These are phyloP conservation scores for Fusarium compactum DNA, from an alignment of 2,329 filamentous ascomycete species.

Conservation along the genomic window DNA sequence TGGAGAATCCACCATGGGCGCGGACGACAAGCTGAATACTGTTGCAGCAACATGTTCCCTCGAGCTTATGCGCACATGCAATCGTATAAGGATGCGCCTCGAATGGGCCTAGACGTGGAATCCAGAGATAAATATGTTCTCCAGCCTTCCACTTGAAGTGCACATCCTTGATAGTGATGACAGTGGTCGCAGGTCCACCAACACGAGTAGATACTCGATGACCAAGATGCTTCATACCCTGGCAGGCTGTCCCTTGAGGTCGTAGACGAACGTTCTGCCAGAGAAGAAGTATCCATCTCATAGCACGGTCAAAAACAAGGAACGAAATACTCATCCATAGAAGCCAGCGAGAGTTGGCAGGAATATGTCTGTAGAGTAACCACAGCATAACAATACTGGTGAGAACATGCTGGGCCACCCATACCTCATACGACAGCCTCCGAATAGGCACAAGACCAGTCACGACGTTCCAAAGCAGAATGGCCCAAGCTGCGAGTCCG, in stretches of 20 bases:
- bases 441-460: slow-evolving; percentile 73
- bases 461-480: slow-evolving; percentile 74
- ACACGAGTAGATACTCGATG: slow-evolving; percentile 63
- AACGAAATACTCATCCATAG: slow-evolving; percentile 75
- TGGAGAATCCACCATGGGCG: slow-evolving; percentile 68
- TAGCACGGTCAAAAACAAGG: slow-evolving; percentile 71
- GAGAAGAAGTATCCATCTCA: slow-evolving; percentile 60
- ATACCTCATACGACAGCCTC: slow-evolving; percentile 75
- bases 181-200: slow-evolving; percentile 64
- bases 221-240: slow-evolving; percentile 63
- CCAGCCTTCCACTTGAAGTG: slow-evolving; percentile 70
- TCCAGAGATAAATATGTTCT: slow-evolving; percentile 72
- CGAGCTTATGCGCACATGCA: slow-evolving; percentile 64
- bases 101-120: slow-evolving; percentile 64
- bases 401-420: slow-evolving; percentile 75
- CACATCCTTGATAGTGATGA: slow-evolving; percentile 70
- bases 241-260: slow-evolving; percentile 57
- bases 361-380: slow-evolving; percentile 73
- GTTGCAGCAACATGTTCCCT: slow-evolving; percentile 67
- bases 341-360: slow-evolving; percentile 68
- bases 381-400: slow-evolving; percentile 72
- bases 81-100: slow-evolving; percentile 73
- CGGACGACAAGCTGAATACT: slow-evolving; percentile 70
- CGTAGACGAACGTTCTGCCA: slow-evolving; percentile 65
- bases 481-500: slow-evolving; percentile 74